These are phyloP conservation scores for Hypoxylon cercidicola DNA, from an alignment of 495 filamentous ascomycete genomes.

Conservation along the genomic window DNA sequence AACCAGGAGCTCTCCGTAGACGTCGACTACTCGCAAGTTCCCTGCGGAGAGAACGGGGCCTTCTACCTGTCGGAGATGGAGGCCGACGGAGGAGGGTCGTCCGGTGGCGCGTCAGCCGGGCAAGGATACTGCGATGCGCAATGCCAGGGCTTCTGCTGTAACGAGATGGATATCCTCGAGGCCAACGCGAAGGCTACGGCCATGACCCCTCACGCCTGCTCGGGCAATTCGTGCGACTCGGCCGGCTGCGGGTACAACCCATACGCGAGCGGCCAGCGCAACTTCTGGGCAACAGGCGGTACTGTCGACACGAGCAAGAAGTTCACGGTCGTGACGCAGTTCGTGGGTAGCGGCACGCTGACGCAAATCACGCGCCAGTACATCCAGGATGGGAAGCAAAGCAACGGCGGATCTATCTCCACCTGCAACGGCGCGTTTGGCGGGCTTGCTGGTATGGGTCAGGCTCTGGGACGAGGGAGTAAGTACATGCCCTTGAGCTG, in stretches of 20 bases:
- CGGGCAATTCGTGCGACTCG: slow-evolving; percentile 60
- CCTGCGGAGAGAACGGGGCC: slow-evolving; percentile 69
- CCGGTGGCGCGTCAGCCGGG: slow-evolving; percentile 64
- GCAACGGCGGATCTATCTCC: slow-evolving; percentile 34
- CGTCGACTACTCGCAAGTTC: slow-evolving; percentile 64
- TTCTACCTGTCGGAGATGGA: slow-evolving; percentile 68
- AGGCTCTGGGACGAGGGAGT: slow-evolving; percentile 43
- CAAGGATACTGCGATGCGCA: slow-evolving; percentile 72
- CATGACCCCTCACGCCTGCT: slow-evolving; percentile 62
- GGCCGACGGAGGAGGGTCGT: slow-evolving; percentile 58
- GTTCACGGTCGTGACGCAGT: slow-evolving; percentile 71
- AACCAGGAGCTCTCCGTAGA: slow-evolving; percentile 68
- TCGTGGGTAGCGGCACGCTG: slow-evolving; percentile 62
- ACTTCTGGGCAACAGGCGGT: slow-evolving; percentile 61
- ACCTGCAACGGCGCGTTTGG: slow-evolving; percentile 31
- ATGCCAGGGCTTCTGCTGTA: slow-evolving; percentile 63
- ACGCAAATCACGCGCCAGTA: slow-evolving; percentile 64
- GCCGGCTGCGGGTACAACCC: slow-evolving; percentile 68
- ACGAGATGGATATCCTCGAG: slow-evolving; percentile 65
- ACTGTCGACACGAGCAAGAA: slow-evolving; percentile 63
- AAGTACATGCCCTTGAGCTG: slow-evolving; percentile 51
- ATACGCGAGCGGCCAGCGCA: slow-evolving; percentile 61
- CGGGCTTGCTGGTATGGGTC: slow-evolving; percentile 40
- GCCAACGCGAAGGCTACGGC: slow-evolving; percentile 63
- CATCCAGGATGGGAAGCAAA: slow-evolving; percentile 58